These are phyloP conservation scores for Eucalyptus erythrocorys DNA, from an alignment of 345 rosid genomes.

Conservation along the genomic window DNA sequence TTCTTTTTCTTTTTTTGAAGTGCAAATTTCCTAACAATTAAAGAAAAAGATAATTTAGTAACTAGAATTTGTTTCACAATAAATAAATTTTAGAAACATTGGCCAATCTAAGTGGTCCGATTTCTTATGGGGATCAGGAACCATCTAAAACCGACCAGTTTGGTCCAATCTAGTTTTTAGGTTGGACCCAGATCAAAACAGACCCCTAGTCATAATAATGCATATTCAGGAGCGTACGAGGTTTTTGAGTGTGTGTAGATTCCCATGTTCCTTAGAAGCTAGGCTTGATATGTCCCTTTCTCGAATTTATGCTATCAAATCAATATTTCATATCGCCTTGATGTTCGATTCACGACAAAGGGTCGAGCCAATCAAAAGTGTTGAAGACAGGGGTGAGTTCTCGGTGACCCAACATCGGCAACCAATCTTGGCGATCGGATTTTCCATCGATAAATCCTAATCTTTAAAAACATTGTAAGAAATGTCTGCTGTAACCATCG, in stretches of 20 bases:
- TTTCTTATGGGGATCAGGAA: background rate
- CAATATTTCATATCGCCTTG: background rate
- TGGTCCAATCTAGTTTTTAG: background rate
- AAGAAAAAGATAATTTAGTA: no score
- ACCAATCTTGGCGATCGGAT: background rate
- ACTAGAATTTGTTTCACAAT: no score
- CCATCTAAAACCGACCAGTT: no score
- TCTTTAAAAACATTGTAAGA: background rate
- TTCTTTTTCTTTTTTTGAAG: background rate
- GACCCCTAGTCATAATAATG: background rate
- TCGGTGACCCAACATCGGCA: background rate
- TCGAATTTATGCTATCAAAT: background rate
- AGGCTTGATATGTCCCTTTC: background rate
- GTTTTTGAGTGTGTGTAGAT: no score
- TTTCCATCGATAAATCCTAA: background rate
- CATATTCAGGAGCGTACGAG: background rate
- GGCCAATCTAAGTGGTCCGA: background rate
- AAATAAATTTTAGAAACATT: no score
- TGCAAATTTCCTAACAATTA: background rate
- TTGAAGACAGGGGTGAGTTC: background rate
- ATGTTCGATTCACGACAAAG: background rate
- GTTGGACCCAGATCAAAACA: background rate
- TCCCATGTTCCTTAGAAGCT: background rate
- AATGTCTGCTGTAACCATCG: rapidly evolving
- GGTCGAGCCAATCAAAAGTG: background rate